Conservation (phyloP, 1,284 basidiomycete genomes). For the Neolentinus lepideus region DNA sequence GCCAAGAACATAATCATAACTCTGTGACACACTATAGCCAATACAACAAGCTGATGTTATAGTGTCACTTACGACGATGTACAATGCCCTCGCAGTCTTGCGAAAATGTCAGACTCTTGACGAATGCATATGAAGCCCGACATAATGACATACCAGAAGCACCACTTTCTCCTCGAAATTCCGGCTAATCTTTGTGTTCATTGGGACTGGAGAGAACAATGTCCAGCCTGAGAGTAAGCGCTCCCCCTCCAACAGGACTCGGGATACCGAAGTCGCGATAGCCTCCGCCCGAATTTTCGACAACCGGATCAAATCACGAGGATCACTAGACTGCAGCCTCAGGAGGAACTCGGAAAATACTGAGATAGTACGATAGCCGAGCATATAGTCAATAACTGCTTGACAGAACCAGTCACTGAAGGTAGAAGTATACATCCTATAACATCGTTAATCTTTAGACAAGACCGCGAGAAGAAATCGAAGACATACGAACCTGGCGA, state of each 20-base stretch:
- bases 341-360: constrained; percentile 91
- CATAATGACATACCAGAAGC: constrained; percentile 56
- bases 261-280: constrained; percentile 78
- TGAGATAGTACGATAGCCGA: constrained; percentile 77
- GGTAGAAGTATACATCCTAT: constrained; percentile 80
- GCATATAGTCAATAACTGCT: constrained; percentile 88
- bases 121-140: neutral
- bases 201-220: constrained; percentile 75
- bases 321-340: constrained; percentile 83
- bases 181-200: constrained; percentile 64
- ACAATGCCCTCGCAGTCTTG: constrained; percentile 57
- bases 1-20: constrained; percentile 87
- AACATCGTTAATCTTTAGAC: neutral
- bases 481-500: constrained; percentile 51
- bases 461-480: neutral
- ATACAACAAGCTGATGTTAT: neutral
- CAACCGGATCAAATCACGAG: constrained; percentile 80
- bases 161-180: constrained; percentile 92
- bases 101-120: constrained; percentile 5
- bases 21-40: constrained; percentile 31
- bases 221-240: constrained; percentile 85
- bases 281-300: constrained; percentile 87
- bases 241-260: constrained; percentile 81
- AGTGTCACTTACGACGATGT: constrained; percentile 48
- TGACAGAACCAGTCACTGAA: constrained; percentile 97